A percentile compares a stretch with the other conserved stretches of the same genome.
phyloP scores from a whole-genome alignment of 2,329 filamentous ascomycete species.

The Ustilaginoidea virens region DNA sequence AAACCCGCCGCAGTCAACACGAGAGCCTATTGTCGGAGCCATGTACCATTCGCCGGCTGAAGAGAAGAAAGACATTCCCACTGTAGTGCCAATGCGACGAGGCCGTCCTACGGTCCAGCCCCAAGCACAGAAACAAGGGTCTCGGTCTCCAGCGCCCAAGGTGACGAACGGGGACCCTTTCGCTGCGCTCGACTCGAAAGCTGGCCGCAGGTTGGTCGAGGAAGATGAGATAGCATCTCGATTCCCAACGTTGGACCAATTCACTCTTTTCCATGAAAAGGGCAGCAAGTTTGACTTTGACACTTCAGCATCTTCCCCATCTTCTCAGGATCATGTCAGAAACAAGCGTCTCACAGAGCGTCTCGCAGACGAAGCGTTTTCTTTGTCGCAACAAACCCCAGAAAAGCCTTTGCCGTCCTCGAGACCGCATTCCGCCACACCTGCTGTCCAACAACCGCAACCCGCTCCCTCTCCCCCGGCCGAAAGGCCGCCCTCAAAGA shows the following conservation, averaged over 20 bases:
- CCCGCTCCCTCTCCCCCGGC: slow-evolving; percentile 11
- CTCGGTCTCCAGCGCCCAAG: slow-evolving; percentile 47
- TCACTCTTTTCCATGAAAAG: slow-evolving; percentile 75
- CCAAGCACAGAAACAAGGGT: slow-evolving; percentile 30
- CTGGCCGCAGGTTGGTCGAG: slow-evolving; percentile 25
- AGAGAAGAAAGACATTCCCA: slow-evolving; percentile 60
- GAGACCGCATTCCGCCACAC: slow-evolving; percentile 17
- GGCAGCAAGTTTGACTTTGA: slow-evolving; percentile 77
- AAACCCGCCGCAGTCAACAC: slow-evolving; percentile 39
- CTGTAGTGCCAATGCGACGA: slow-evolving; percentile 86
- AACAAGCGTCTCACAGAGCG: slow-evolving; percentile 57
- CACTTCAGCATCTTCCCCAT: slow-evolving; percentile 29
- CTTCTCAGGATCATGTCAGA: slow-evolving; percentile 32
- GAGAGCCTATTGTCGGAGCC: slow-evolving; percentile 54
- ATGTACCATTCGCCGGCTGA: slow-evolving; percentile 64
- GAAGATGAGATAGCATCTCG: slow-evolving; percentile 69
- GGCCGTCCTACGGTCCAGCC: slow-evolving; percentile 43
- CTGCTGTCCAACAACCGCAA: slow-evolving; percentile 9
- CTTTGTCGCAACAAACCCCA: slow-evolving; percentile 20
- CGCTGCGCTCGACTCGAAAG: slow-evolving; percentile 62
- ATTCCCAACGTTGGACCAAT: slow-evolving; percentile 88
- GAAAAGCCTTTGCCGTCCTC: slow-evolving; percentile 9
- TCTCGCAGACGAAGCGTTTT: slow-evolving; percentile 75
- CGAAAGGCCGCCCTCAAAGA: slow-evolving; percentile 19
- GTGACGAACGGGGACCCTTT: slow-evolving; percentile 71